phyloP scores from a whole-genome alignment of 805 yeast genomes.

The Candida nanaspora region DNA sequence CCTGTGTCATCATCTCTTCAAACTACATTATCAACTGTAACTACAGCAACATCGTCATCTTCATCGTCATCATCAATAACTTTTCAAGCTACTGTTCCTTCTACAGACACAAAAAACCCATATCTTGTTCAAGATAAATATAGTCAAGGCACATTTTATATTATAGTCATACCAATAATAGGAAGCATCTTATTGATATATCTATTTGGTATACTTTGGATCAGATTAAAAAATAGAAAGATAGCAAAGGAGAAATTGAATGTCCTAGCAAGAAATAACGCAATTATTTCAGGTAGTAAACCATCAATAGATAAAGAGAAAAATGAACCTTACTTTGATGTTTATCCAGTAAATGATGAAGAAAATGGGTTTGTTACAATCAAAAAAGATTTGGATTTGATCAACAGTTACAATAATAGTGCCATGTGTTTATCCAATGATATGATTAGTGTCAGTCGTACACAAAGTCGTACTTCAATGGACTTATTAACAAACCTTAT shows the following conservation, averaged over 20 bases:
- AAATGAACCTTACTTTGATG: neutral
- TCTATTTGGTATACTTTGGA: slow-evolving; percentile 9
- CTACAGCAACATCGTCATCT: neutral
- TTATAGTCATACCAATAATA: slow-evolving; percentile 20
- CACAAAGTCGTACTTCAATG: neutral
- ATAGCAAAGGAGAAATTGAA: neutral
- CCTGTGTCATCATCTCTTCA: no score
- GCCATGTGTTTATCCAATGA: no score
- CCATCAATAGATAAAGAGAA: neutral
- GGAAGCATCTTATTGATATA: slow-evolving; percentile 16
- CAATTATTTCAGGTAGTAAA: no score
- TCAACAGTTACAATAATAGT: neutral
- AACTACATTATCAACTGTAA: neutral
- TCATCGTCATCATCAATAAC: slow-evolving; percentile 14
- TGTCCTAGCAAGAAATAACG: no score
- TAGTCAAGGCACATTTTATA: slow-evolving; percentile 21
- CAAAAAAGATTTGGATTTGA: neutral
- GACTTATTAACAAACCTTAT: no score
- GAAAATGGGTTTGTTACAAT: neutral
- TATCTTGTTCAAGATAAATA: slow-evolving; percentile 12
- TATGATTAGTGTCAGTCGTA: neutral
- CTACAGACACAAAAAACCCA: slow-evolving; percentile 15
- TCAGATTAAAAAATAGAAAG: neutral
- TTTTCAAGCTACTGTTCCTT: slow-evolving; percentile 20
- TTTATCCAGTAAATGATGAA: neutral